phyloP scores from a whole-genome alignment of 78 protist genomes.

The Reticulomyxa filosa region DNA sequence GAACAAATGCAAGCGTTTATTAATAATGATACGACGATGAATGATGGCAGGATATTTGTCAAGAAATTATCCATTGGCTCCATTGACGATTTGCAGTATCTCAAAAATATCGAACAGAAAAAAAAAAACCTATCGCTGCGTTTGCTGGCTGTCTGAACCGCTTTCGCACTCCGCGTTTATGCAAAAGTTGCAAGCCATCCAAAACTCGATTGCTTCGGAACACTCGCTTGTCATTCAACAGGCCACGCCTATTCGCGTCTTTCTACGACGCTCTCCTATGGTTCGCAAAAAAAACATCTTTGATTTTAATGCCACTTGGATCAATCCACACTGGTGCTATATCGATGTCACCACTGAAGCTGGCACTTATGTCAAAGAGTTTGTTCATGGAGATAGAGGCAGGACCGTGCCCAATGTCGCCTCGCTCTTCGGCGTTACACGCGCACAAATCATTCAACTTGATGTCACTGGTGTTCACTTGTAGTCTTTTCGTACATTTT shows the following conservation, averaged over 20 bases:
- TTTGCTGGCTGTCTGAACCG: too few species aligned
- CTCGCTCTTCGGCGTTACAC: conserved; percentile 6
- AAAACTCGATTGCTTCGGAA: too few species aligned
- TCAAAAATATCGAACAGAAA: too few species aligned
- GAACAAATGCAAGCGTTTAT: background rate
- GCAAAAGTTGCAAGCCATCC: too few species aligned
- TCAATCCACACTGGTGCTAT: background rate
- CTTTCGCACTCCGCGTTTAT: too few species aligned
- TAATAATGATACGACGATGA: too few species aligned
- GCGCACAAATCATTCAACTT: conserved; percentile 31
- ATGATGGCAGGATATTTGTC: too few species aligned
- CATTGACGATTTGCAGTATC: too few species aligned
- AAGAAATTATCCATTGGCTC: too few species aligned
- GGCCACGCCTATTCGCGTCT: background rate
- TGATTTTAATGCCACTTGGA: background rate
- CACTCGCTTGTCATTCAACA: background rate
- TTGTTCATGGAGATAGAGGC: conserved; percentile 38
- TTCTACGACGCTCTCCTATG: background rate
- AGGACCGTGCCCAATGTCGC: conserved; percentile 25
- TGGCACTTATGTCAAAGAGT: conserved; percentile 38
- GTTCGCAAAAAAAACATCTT: background rate
- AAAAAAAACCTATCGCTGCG: too few species aligned
- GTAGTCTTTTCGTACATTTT: too few species aligned
- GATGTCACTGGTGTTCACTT: conserved; percentile 19
- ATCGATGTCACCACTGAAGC: background rate